Conservation (phyloP, 331 rosid genomes). For the Quercus phellos region DNA sequence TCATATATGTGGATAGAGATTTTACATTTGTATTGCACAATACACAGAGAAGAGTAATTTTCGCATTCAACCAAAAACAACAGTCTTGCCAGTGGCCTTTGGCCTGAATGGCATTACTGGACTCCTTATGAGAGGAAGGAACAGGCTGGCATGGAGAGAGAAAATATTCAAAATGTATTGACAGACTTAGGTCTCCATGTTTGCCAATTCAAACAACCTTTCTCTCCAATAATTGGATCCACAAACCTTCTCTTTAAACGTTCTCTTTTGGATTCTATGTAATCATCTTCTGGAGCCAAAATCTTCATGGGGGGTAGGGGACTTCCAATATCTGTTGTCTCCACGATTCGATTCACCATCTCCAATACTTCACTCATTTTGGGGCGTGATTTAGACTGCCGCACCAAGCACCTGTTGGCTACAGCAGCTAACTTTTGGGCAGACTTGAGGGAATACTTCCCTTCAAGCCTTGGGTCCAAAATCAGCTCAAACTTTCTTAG, state of each 20-base stretch:
- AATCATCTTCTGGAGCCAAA: slow-evolving; percentile 16
- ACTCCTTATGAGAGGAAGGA: background rate
- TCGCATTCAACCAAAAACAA: background rate
- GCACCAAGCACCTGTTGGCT: slow-evolving; percentile 50
- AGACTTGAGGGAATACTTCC: slow-evolving; percentile 41
- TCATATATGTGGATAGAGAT: background rate
- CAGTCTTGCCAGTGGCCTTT: background rate
- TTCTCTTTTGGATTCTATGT: slow-evolving; percentile 32
- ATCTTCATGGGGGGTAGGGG: slow-evolving; percentile 20
- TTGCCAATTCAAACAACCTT: slow-evolving; percentile 34
- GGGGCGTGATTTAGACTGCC: slow-evolving; percentile 38
- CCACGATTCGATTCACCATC: slow-evolving; percentile 30
- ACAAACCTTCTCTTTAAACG: slow-evolving; percentile 26
- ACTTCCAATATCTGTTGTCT: slow-evolving; percentile 26
- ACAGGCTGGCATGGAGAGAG: background rate
- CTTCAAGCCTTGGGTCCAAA: slow-evolving; percentile 53
- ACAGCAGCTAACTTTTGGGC: slow-evolving; percentile 45
- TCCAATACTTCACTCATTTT: slow-evolving; percentile 57
- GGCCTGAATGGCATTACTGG: background rate
- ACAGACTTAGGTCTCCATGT: slow-evolving; percentile 33
- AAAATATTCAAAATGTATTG: slow-evolving; percentile 25
- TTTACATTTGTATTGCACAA: background rate
- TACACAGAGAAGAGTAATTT: background rate
- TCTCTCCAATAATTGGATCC: slow-evolving; percentile 44
- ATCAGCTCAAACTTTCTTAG: slow-evolving; percentile 36